A percentile compares a stretch with the other conserved stretches of the same genome.
These are phyloP conservation scores for Geotrichum cucujoidarum DNA, from an alignment of 1,139 yeast species.

Conservation along the genomic window DNA sequence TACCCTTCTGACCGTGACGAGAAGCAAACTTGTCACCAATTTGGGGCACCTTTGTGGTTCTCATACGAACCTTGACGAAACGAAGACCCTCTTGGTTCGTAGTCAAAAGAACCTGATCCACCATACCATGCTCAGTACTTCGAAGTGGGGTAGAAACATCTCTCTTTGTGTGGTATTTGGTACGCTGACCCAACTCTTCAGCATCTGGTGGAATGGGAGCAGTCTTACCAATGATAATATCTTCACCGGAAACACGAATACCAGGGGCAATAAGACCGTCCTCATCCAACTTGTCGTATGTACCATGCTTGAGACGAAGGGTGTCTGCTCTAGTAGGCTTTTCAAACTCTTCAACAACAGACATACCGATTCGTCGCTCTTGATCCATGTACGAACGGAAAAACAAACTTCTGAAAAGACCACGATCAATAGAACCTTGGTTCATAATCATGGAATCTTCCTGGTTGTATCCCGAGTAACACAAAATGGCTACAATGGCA, in stretches of 20 bases:
- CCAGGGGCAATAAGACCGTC: slow-evolving; percentile 98
- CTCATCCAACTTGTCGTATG: slow-evolving; percentile 95
- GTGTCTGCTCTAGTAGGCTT: slow-evolving; percentile 94
- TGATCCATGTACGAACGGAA: slow-evolving; percentile 98
- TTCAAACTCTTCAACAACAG: slow-evolving; percentile 92
- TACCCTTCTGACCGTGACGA: slow-evolving; percentile 99
- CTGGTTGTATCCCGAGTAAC: slow-evolving; percentile 98
- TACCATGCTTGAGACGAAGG: slow-evolving; percentile 91
- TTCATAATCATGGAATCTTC: slow-evolving; percentile 99
- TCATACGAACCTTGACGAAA: slow-evolving; percentile 96
- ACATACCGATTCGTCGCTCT: slow-evolving; percentile 97
- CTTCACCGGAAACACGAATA: slow-evolving; percentile 97
- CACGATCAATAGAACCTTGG: slow-evolving; percentile 95
- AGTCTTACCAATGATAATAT: slow-evolving; percentile 95
- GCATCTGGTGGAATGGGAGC: slow-evolving; percentile 98
- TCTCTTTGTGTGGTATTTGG: slow-evolving; percentile 95
- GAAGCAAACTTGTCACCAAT: slow-evolving; percentile 99
- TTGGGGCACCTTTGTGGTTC: slow-evolving; percentile 97
- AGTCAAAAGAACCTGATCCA: slow-evolving; percentile 92
- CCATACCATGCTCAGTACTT: slow-evolving; percentile 96
- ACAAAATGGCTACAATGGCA: slow-evolving; percentile 95
- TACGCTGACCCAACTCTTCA: slow-evolving; percentile 96
- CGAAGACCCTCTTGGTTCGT: slow-evolving; percentile 97
- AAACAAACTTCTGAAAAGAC: slow-evolving; percentile 89
- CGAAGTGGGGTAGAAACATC: slow-evolving; percentile 97